Percentiles rank a stretch among this genome's conserved stretches.
phyloP scores from a whole-genome alignment of 345 rosid species.

The Adansonia digitata region DNA sequence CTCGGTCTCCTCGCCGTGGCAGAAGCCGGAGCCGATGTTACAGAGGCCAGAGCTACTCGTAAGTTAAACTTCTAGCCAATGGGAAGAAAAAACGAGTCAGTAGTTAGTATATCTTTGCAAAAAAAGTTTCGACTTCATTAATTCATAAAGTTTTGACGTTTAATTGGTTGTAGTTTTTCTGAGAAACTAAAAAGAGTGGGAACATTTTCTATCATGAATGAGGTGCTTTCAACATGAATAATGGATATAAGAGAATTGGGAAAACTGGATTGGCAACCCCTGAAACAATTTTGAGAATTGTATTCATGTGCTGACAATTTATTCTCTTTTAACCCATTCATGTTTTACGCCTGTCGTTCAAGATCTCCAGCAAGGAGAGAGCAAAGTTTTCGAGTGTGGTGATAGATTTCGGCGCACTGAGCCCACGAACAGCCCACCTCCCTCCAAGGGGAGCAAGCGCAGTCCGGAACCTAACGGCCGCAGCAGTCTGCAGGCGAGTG shows the following conservation, averaged over 20 bases:
- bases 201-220: not conserved
- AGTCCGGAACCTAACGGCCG: conserved; percentile 51
- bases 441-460: conserved; percentile 51
- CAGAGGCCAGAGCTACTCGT: conserved; percentile 88
- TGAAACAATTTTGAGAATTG: not conserved
- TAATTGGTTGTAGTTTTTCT: not conserved
- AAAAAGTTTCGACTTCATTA: not conserved
- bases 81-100: not conserved
- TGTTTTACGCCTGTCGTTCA: conserved; percentile 46
- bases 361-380: conserved; percentile 67
- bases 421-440: conserved; percentile 25
- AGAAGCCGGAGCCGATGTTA: conserved; percentile 86
- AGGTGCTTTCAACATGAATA: not conserved
- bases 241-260: not conserved
- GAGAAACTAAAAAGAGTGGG: not conserved
- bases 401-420: conserved; percentile 42
- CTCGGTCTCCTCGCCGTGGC: conserved; percentile 60
- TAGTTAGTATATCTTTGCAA: not conserved
- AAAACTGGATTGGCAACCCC: not conserved
- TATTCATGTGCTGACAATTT: not conserved
- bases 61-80: not conserved
- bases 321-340: not conserved
- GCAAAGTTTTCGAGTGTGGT: conserved; percentile 37
- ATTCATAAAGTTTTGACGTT: not conserved
- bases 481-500: conserved; percentile 28